Percentiles rank a stretch among this genome's conserved stretches.
Conservation (phyloP, 257 asterid species). For the Ehretia macrophylla region DNA sequence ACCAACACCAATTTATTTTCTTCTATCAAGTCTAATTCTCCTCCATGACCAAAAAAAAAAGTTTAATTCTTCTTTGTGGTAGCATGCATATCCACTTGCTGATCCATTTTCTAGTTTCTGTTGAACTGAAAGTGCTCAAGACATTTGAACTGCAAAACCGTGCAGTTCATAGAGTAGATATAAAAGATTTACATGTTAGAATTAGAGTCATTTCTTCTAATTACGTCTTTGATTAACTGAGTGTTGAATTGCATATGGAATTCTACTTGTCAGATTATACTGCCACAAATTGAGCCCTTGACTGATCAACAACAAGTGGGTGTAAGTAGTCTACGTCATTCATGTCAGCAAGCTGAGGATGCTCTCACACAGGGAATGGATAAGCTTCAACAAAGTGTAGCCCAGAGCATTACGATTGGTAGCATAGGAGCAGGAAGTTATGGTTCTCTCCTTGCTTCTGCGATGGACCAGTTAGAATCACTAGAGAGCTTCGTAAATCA, state of each 20-base stretch:
- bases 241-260: not conserved
- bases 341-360: constrained; percentile 93
- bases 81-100: no score
- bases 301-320: constrained; percentile 51
- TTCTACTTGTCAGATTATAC: constrained; percentile 42
- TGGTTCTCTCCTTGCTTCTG: constrained; percentile 47
- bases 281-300: constrained; percentile 69
- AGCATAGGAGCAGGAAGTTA: constrained; percentile 44
- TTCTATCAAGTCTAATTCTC: no score
- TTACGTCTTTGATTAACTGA: not conserved
- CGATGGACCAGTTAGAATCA: constrained; percentile 66
- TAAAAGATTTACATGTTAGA: not conserved
- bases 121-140: no score
- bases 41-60: no score
- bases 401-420: constrained; percentile 55
- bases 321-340: constrained; percentile 53
- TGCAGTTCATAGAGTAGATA: no score
- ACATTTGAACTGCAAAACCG: no score
- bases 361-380: constrained; percentile 89
- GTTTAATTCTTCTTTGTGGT: no score
- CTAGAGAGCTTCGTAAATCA: constrained; percentile 68
- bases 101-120: no score
- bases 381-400: constrained; percentile 79
- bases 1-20: no score
- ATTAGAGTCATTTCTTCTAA: not conserved